A percentile compares a stretch with the other conserved stretches of the same genome.
phyloP scores from a whole-genome alignment of 257 asterid species.

The Craterostigma plantagineum region DNA sequence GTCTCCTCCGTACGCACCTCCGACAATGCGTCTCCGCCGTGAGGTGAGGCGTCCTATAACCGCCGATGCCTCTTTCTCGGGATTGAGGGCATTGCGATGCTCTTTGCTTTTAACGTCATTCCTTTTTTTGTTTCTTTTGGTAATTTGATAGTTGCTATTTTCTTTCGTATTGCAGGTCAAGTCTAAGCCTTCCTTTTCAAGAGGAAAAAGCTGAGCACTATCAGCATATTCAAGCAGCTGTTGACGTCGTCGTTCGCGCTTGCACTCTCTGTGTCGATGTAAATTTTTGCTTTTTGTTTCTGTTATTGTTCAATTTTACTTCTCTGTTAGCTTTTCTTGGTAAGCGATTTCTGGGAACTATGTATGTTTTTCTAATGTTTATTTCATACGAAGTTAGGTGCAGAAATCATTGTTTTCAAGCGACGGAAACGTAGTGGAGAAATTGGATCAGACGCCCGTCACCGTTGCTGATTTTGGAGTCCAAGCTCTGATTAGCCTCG shows the following conservation, averaged over 20 bases:
- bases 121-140: too few species aligned
- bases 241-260: conserved; percentile 72
- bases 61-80: background rate
- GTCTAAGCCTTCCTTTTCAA: conserved; percentile 34
- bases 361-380: background rate
- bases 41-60: conserved; percentile 26
- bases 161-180: conserved; percentile 31
- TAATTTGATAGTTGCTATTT: too few species aligned
- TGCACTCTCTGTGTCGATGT: conserved; percentile 83
- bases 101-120: background rate
- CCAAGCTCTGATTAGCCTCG: conserved; percentile 89
- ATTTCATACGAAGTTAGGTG: conserved; percentile 32
- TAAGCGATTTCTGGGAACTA: too few species aligned
- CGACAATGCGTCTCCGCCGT: conserved; percentile 29
- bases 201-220: conserved; percentile 44
- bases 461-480: conserved; percentile 95
- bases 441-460: conserved; percentile 75
- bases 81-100: conserved; percentile 14
- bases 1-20: conserved; percentile 16
- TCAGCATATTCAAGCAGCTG: conserved; percentile 63
- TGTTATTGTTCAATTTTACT: too few species aligned
- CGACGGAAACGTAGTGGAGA: conserved; percentile 45
- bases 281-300: conserved; percentile 7
- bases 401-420: conserved; percentile 55
- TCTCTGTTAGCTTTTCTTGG: too few species aligned